These are phyloP conservation scores for Dujonia santamariae DNA, from an alignment of 1,139 yeast genomes.

Conservation along the genomic window DNA sequence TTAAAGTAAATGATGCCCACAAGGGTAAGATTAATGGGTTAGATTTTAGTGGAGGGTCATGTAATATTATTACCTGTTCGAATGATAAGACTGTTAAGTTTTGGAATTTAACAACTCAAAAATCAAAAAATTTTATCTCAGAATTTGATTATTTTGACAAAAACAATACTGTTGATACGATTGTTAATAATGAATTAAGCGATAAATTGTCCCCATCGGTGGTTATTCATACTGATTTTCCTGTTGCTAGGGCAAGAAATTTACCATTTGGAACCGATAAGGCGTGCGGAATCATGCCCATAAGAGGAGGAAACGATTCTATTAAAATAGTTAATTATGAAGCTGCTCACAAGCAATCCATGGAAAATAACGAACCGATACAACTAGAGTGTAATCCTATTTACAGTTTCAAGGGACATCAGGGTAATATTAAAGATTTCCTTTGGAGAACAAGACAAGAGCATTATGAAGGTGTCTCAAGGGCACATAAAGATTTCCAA, in stretches of 20 bases:
- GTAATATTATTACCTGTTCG: constrained; percentile 72
- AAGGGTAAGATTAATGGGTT: constrained; percentile 82
- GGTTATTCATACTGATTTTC: constrained; percentile 70
- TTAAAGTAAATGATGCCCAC: constrained; percentile 66
- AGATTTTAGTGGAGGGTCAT: constrained; percentile 67
- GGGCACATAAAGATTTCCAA: constrained; percentile 62
- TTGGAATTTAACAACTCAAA: constrained; percentile 62
- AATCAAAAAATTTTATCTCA: constrained; percentile 15
- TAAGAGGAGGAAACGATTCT: constrained; percentile 79
- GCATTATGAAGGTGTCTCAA: constrained; percentile 24
- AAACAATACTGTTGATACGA: background rate
- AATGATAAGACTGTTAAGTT: constrained; percentile 84
- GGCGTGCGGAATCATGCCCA: constrained; percentile 81
- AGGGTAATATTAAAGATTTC: constrained; percentile 81
- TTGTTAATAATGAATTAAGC: constrained; percentile 11
- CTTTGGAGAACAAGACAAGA: constrained; percentile 71
- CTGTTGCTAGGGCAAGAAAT: constrained; percentile 84
- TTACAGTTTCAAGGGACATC: constrained; percentile 73
- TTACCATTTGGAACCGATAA: constrained; percentile 86
- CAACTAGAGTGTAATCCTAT: constrained; percentile 38
- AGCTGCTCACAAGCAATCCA: constrained; percentile 40
- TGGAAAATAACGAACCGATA: constrained; percentile 26
- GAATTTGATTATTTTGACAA: constrained; percentile 23
- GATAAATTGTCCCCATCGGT: constrained; percentile 42
- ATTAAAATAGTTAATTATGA: constrained; percentile 63